phyloP scores from a whole-genome alignment of 1,284 basidiomycete species.

The Melampsora abietis-canadensis region DNA sequence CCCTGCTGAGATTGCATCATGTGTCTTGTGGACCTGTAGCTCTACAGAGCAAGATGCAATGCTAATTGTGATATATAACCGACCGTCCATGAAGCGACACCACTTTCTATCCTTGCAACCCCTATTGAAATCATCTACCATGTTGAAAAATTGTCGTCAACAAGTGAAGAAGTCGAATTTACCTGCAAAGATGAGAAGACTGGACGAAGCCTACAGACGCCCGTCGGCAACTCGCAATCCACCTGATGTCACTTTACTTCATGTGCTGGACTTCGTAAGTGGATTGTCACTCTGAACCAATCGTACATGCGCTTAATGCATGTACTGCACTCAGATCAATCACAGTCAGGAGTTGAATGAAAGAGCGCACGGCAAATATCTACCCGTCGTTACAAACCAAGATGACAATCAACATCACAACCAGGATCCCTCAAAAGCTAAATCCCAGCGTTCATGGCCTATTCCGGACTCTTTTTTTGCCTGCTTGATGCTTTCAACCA shows the following conservation, averaged over 20 bases:
- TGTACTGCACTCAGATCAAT: slow-evolving; percentile 16
- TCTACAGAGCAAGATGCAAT: not conserved
- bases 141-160: not conserved
- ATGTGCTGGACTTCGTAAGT: slow-evolving; percentile 21
- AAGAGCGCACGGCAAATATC: not conserved
- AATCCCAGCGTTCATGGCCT: not conserved
- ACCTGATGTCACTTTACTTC: slow-evolving; percentile 1
- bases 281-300: not conserved
- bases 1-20: not conserved
- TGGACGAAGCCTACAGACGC: slow-evolving; percentile 14
- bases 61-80: slow-evolving; percentile 35
- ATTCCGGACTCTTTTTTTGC: slow-evolving; percentile 22
- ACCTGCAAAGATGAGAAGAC: slow-evolving; percentile 23
- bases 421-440: not conserved
- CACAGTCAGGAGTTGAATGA: slow-evolving; percentile 36
- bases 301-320: not conserved
- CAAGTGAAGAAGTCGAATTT: not conserved
- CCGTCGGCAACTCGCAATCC: not conserved
- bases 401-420: too few relatives aligned
- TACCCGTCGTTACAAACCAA: not conserved
- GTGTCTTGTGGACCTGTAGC: not conserved
- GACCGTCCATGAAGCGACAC: slow-evolving; percentile 37
- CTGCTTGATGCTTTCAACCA: slow-evolving; percentile 5
- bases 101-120: slow-evolving; percentile 38
- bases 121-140: slow-evolving; percentile 24